Conservation (phyloP, 345 rosid species). For the Camelina neglecta region DNA sequence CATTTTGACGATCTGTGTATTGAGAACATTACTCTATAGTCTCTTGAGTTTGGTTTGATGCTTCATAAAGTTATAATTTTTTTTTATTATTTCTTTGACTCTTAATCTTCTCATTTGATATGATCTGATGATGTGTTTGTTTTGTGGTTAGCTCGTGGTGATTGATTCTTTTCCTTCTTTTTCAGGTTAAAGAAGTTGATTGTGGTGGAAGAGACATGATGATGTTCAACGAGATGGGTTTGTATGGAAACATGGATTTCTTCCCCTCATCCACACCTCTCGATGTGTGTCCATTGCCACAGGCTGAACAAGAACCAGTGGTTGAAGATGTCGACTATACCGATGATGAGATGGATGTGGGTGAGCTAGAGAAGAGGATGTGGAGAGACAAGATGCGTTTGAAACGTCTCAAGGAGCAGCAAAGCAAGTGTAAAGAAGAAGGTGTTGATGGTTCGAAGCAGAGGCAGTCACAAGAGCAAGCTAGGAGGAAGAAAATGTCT, state of each 20-base stretch:
- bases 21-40: not conserved
- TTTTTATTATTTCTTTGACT: not conserved
- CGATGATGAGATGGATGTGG: conserved; percentile 72
- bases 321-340: conserved; percentile 62
- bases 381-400: conserved; percentile 76
- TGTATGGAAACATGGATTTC: conserved; percentile 60
- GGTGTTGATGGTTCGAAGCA: conserved; percentile 55
- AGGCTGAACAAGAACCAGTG: conserved; percentile 51
- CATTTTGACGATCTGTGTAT: conserved; percentile 1
- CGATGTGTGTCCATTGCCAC: conserved; percentile 47
- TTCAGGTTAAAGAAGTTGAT: conserved; percentile 22
- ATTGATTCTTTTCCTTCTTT: not conserved
- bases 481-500: conserved; percentile 88
- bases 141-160: not conserved
- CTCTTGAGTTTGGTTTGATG: not conserved
- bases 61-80: not conserved
- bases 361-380: conserved; percentile 79
- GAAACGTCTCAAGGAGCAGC: conserved; percentile 70
- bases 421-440: conserved; percentile 52
- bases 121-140: conserved; percentile 14
- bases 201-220: conserved; percentile 21
- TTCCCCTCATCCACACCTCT: conserved; percentile 50
- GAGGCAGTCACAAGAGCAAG: conserved; percentile 79
- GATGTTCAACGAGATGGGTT: conserved; percentile 66
- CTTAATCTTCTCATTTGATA: not conserved